Evolutionary conservation across 257 asterid species (phyloP).

Genomic region (Leptodermis oblonga): DNA sequence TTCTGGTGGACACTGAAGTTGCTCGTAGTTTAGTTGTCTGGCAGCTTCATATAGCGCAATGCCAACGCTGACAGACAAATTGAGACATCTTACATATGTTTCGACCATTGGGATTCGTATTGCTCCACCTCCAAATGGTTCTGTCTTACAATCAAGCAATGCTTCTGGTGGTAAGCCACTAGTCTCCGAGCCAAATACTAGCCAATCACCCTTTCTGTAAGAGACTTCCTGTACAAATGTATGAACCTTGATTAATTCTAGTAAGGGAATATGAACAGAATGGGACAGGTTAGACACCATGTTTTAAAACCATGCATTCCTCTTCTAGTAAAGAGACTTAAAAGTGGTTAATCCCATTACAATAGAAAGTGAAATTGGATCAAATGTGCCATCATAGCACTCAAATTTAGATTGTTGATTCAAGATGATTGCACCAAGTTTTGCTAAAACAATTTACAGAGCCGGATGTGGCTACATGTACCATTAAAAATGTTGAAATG

Average conservation of each 20-base stretch:
- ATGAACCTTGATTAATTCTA: not conserved
- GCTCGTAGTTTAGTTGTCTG: slow-evolving; percentile 85
- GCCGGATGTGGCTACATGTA: not conserved
- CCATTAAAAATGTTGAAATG: not conserved
- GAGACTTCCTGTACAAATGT: slow-evolving; percentile 62
- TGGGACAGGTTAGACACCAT: not conserved
- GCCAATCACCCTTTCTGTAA: slow-evolving; percentile 89
- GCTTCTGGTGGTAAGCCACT: slow-evolving; percentile 83
- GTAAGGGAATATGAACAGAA: not conserved
- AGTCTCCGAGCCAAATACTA: slow-evolving; percentile 91
- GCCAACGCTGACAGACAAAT: slow-evolving; percentile 89
- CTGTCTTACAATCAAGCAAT: slow-evolving; percentile 60
- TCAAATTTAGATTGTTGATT: not conserved
- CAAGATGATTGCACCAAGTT: not conserved
- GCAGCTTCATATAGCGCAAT: slow-evolving; percentile 88
- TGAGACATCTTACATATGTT: slow-evolving; percentile 91
- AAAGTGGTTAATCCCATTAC: not conserved
- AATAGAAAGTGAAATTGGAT: not conserved
- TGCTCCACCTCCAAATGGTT: slow-evolving; percentile 69
- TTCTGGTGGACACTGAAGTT: slow-evolving; percentile 45
- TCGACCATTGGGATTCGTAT: slow-evolving; percentile 85
- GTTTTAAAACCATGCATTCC: not conserved
- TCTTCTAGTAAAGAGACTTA: not conserved
- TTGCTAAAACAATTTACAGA: not conserved
- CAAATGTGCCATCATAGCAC: not conserved